Percentiles rank a stretch among this genome's conserved stretches.
These are phyloP conservation scores for Irpex sp. DNA, from an alignment of 1,284 basidiomycete genomes.

Conservation along the genomic window DNA sequence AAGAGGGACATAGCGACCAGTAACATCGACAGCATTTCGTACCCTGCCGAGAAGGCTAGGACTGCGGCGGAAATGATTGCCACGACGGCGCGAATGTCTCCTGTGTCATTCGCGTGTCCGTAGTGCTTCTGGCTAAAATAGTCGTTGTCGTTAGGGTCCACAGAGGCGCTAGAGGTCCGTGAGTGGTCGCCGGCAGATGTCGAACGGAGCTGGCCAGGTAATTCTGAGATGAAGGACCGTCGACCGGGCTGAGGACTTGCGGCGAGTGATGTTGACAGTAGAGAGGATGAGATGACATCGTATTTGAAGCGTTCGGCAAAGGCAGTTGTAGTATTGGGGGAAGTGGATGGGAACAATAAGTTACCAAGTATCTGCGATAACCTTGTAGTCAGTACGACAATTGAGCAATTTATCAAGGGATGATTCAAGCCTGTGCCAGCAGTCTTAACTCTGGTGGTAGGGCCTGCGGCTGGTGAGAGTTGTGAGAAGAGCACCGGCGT, in stretches of 20 bases:
- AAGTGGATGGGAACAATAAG: constrained; percentile 20
- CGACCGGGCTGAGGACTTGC: constrained; percentile 22
- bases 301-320: constrained; percentile 83
- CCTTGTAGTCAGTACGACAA: constrained; percentile 22
- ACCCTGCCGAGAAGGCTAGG: constrained; percentile 45
- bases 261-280: constrained; percentile 51
- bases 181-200: constrained; percentile 11
- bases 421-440: too few species aligned
- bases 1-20: constrained; percentile 39
- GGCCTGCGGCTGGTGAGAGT: too few species aligned
- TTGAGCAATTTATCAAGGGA: too few species aligned
- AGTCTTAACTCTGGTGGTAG: too few species aligned
- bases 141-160: constrained; percentile 1
- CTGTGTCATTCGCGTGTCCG: background rate
- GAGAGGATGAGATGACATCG: constrained; percentile 76
- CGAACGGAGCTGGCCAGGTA: constrained; percentile 19
- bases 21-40: constrained; percentile 40
- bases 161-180: constrained; percentile 6
- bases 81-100: constrained; percentile 15
- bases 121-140: background rate
- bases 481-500: too few species aligned
- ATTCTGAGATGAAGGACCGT: constrained; percentile 22
- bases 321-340: constrained; percentile 23
- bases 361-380: constrained; percentile 33
- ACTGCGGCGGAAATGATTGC: constrained; percentile 29